These are phyloP conservation scores for Somion occarium DNA, from an alignment of 1,284 basidiomycete genomes.

Conservation along the genomic window DNA sequence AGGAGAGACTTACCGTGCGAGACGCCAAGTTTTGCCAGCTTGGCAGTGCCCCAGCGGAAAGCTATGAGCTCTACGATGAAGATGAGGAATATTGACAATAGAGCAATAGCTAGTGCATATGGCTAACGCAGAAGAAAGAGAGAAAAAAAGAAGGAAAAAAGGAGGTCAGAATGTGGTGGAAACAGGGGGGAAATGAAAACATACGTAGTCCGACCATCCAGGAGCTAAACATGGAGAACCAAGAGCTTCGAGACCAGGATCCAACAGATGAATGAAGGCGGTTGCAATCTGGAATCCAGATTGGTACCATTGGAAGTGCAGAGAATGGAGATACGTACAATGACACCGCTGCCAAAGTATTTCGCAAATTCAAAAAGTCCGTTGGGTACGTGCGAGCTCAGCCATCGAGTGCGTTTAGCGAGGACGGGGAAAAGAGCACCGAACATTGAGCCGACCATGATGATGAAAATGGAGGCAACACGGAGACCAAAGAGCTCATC, in stretches of 20 bases:
- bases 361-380: conserved; percentile 82
- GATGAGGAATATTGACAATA: conserved; percentile 77
- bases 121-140: conserved; percentile 38
- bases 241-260: conserved; percentile 72
- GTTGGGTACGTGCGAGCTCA: conserved; percentile 51
- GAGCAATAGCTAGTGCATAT: conserved; percentile 76
- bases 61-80: conserved; percentile 85
- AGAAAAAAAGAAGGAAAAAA: conserved; percentile 4
- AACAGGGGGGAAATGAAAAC: too few relatives aligned
- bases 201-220: conserved; percentile 72
- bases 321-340: conserved; percentile 43
- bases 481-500: conserved; percentile 46
- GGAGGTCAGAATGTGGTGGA: not conserved
- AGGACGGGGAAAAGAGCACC: conserved; percentile 85
- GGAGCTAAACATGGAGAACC: conserved; percentile 67
- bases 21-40: conserved; percentile 51
- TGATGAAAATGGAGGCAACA: conserved; percentile 86
- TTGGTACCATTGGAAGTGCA: not conserved
- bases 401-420: conserved; percentile 51
- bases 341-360: conserved; percentile 94
- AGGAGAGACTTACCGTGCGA: conserved; percentile 41
- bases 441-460: conserved; percentile 62
- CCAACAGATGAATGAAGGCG: conserved; percentile 83
- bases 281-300: conserved; percentile 70
- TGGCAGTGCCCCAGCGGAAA: conserved; percentile 74